Conservation (phyloP, 2,329 filamentous ascomycete genomes). For the Plectosphaerella sp. region DNA sequence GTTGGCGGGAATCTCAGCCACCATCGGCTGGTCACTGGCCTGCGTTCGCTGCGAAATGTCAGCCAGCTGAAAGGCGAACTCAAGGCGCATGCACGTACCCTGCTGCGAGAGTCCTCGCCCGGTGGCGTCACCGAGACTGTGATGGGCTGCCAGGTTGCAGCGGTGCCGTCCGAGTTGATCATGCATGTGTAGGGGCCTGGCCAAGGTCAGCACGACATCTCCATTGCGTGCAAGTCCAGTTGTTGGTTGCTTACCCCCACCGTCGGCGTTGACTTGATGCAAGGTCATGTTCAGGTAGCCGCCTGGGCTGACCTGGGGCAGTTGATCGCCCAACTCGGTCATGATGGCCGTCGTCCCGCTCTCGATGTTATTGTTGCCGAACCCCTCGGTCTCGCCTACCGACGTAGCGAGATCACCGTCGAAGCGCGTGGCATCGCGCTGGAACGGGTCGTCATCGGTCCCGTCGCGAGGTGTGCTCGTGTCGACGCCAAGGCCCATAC, state of each 20-base stretch:
- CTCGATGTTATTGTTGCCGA: slow-evolving; percentile 52
- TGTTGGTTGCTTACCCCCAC: neutral
- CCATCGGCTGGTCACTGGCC: slow-evolving; percentile 38
- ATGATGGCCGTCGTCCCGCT: slow-evolving; percentile 53
- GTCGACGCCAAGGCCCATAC: slow-evolving; percentile 46
- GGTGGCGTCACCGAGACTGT: slow-evolving; percentile 47
- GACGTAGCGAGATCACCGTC: slow-evolving; percentile 43
- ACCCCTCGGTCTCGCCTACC: slow-evolving; percentile 54
- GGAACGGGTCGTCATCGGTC: slow-evolving; percentile 55
- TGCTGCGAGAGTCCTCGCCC: slow-evolving; percentile 42
- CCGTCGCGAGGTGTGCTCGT: slow-evolving; percentile 56
- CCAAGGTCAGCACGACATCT: neutral
- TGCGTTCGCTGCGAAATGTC: slow-evolving; percentile 23
- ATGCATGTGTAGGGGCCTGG: slow-evolving; percentile 48
- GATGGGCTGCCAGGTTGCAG: slow-evolving; percentile 42
- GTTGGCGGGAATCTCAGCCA: slow-evolving; percentile 43
- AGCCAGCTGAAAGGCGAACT: neutral
- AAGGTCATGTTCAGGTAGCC: slow-evolving; percentile 54
- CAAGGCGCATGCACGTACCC: slow-evolving; percentile 16
- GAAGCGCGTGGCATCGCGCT: slow-evolving; percentile 61
- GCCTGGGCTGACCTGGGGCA: slow-evolving; percentile 56
- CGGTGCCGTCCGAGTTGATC: slow-evolving; percentile 51
- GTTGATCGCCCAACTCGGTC: slow-evolving; percentile 46
- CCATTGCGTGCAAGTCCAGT: too few species aligned
- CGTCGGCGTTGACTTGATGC: slow-evolving; percentile 13